Evolutionary conservation across 2,329 filamentous ascomycete genomes (phyloP).

Genomic region (Paecilomyces variotii): DNA sequence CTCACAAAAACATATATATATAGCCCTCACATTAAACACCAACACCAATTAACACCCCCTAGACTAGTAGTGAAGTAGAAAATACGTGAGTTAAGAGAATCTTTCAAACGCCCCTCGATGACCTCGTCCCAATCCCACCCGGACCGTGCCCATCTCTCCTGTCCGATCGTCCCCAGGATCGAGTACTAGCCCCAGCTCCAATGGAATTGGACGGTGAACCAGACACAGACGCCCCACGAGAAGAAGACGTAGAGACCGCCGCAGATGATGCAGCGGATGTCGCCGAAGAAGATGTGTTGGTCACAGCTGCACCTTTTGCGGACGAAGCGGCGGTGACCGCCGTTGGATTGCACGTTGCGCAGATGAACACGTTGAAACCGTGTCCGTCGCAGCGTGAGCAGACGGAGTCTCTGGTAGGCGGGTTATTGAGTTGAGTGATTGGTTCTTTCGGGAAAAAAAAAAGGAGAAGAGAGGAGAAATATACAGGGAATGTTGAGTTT

Average conservation of each 20-base stretch:
- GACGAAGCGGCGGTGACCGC: conserved; percentile 8
- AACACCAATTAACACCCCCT: no score
- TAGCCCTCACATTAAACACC: no score
- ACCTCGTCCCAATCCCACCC: not conserved
- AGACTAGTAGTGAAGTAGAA: no score
- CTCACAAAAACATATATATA: no score
- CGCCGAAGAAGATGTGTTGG: not conserved
- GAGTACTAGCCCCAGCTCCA: not conserved
- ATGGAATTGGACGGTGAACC: not conserved
- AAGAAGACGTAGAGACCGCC: not conserved
- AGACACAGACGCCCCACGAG: not conserved
- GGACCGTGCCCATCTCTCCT: not conserved
- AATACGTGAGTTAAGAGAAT: no score
- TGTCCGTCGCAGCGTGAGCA: conserved; percentile 21
- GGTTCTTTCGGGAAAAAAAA: not conserved
- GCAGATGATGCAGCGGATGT: not conserved
- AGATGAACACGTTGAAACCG: conserved; percentile 24
- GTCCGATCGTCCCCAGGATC: not conserved
- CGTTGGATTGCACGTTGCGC: conserved; percentile 23
- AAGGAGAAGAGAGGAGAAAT: not conserved
- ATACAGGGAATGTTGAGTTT: not conserved
- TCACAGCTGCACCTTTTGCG: conserved; percentile 1
- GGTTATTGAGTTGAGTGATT: not conserved
- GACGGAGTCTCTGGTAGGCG: conserved; percentile 12
- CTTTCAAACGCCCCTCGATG: not conserved